Base-by-base conservation (phyloP, 2,329 filamentous ascomycete genomes). In the Pseudomassariella vexata region DNA sequence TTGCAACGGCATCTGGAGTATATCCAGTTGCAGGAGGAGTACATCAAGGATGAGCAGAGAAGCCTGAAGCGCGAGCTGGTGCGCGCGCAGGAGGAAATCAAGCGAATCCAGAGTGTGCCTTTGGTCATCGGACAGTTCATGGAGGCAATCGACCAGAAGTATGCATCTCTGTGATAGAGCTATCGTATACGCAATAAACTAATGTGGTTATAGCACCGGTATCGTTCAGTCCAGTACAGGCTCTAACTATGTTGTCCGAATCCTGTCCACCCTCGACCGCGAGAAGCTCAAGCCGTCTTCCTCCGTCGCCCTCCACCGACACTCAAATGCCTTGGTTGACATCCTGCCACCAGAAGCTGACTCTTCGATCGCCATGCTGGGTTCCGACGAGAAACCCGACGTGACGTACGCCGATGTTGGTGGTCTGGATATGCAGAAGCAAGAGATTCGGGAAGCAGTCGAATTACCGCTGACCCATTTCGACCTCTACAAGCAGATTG, bases 111-210 rank as follows among this genome's bases (percentile, higher is more conserved):
- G 68, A 95, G 88, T 60, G 92, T 98, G 34, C 92, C 92, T 18
- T 68, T 98, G 41, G 92, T 98, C 42, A 98, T 98, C 58, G 92
- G 92, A 39, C 92, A 98, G 65, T 98, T 98, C 58, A 98, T 98
- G 92, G 92, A 98, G 66, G 92, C 92, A 35, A 98, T 98, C 56
- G 92, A 98, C 61, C 92, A 98, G 66, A 98, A 95, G 87, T 94
- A 73, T 60, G 76, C 38, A 30, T 16, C 22, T 37, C 17, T 29
- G n/a, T n/a, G n/a, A n/a, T n/a, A n/a, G n/a, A n/a, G n/a, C n/a
- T n/a, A n/a, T n/a, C n/a, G n/a, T n/a, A n/a, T n/a, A n/a, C n/a
- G n/a, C n/a, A n/a, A n/a, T n/a, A n/a, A n/a, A n/a, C n/a, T n/a
- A n/a, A n/a, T 28, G 25, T 10, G 6, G 14, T 25, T 28, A 30